Evolutionary conservation across 495 filamentous ascomycete species (phyloP).

Genomic region (Tuber aestivum): DNA sequence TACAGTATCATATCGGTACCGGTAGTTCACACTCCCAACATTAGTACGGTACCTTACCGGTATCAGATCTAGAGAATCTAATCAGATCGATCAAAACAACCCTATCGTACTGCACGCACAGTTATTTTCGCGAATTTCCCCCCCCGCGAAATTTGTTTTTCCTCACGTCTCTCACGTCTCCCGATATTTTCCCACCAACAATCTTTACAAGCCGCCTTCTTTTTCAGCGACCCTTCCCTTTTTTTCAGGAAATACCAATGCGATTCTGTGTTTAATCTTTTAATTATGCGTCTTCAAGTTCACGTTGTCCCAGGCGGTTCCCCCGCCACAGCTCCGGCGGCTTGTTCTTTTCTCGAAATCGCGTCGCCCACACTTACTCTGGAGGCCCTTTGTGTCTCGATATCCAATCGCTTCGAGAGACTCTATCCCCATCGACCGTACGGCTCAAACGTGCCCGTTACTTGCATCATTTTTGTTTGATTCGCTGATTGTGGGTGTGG

Average conservation of each 20-base stretch:
- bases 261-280: not conserved
- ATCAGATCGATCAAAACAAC: not conserved
- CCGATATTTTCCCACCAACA: not conserved
- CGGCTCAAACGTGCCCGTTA: conserved; percentile 8
- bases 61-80: not conserved
- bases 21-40: too few relatives aligned
- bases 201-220: not conserved
- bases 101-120: not conserved
- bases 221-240: not conserved
- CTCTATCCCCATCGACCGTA: conserved; percentile 40
- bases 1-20: too few relatives aligned
- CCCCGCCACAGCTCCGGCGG: not conserved
- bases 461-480: not conserved
- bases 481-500: not conserved
- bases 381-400: conserved; percentile 28
- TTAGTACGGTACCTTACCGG: too few relatives aligned
- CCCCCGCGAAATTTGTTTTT: not conserved
- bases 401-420: conserved; percentile 27
- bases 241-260: not conserved
- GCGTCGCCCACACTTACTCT: conserved; percentile 30
- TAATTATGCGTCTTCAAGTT: conserved; percentile 39
- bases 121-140: not conserved
- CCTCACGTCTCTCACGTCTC: not conserved
- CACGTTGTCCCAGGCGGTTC: conserved; percentile 28
- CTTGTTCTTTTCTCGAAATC: conserved; percentile 38